Base-by-base conservation (phyloP, 192 early-diverging fungal species). In the Podila clonocystis region DNA sequence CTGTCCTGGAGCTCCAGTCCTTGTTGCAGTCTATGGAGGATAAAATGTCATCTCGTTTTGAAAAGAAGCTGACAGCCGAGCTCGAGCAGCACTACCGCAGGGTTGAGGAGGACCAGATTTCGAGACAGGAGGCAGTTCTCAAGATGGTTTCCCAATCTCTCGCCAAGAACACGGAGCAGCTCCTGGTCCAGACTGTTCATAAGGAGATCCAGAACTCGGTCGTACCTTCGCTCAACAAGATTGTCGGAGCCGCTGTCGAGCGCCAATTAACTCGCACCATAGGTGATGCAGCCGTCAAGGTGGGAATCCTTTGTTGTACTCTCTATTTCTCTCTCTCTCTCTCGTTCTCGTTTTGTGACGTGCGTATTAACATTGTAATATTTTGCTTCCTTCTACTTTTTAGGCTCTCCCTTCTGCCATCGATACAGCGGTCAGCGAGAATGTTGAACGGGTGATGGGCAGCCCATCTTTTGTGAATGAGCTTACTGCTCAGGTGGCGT, bases 101-200 rank as follows among this genome's bases (percentile, higher is more conserved):
- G 58, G 65, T 80, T 62, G 77, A 80, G 58, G 74, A 76, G n/a
- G 82, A 77, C 30, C 83, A 87, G 52, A 85, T 76, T 48, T 55
- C 71, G 22, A 70, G 85, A 55, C 85, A 87, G 65, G 80, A 87
- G 57, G 71, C 72, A 20, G 82, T 87, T 33, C 55, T 87, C 34
- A 87, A 83, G 61, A 41, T 84, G 36, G 83, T 87, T n/a, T 87
- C 83, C 5, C 74, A 84, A 26, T 75, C 85, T 1, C 67, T 87
- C 13, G 73, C 58, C 49, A 87, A 74, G 50, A 87, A 84, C 41
- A 87, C 85, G 5, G 67, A 84, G 29, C 82, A 87, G 58, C 69
- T 87, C 22, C 48, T 87, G 59, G 83, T 82, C 33, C 74, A 84
- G 36, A 87, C 83, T 24, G 82, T 87, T 26, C 65, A 79, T 30